phyloP scores from a whole-genome alignment of 352 stramenopile species.

The Phytophthora uliginosa region DNA sequence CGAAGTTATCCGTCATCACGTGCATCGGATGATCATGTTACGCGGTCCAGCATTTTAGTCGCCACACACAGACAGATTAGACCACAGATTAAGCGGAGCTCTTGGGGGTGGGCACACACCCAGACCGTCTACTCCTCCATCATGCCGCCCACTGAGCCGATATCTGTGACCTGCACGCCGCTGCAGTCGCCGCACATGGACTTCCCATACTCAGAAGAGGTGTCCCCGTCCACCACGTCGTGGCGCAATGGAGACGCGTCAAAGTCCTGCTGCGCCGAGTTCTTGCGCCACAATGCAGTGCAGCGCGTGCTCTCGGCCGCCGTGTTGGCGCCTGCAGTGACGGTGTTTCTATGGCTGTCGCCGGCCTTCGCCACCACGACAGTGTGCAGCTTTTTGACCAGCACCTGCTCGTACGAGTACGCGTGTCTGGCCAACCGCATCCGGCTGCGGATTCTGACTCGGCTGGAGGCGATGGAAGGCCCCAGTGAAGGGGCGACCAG shows the following conservation, averaged over 20 bases:
- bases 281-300: conserved; percentile 55
- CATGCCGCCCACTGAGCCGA: background rate
- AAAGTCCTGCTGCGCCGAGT: conserved; percentile 18
- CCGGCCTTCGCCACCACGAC: conserved; percentile 71
- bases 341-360: conserved; percentile 73
- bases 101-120: background rate
- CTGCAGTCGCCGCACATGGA: background rate
- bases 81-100: background rate
- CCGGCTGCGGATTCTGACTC: conserved; percentile 52
- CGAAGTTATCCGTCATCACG: background rate
- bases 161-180: conserved; percentile 2
- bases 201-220: conserved; percentile 16
- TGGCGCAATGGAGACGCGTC: background rate
- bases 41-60: conserved; percentile 19
- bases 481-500: conserved; percentile 22
- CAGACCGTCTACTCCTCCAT: background rate
- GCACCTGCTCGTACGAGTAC: conserved; percentile 75
- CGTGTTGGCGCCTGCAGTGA: conserved; percentile 67
- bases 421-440: conserved; percentile 75
- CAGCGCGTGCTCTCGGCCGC: conserved; percentile 68
- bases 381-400: conserved; percentile 66
- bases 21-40: too few relatives aligned
- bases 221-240: conserved; percentile 9
- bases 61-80: conserved; percentile 12
- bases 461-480: conserved; percentile 41